These are phyloP conservation scores for Magnaporthiopsis rhizophila DNA, from an alignment of 2,329 filamentous ascomycete species.

Conservation along the genomic window DNA sequence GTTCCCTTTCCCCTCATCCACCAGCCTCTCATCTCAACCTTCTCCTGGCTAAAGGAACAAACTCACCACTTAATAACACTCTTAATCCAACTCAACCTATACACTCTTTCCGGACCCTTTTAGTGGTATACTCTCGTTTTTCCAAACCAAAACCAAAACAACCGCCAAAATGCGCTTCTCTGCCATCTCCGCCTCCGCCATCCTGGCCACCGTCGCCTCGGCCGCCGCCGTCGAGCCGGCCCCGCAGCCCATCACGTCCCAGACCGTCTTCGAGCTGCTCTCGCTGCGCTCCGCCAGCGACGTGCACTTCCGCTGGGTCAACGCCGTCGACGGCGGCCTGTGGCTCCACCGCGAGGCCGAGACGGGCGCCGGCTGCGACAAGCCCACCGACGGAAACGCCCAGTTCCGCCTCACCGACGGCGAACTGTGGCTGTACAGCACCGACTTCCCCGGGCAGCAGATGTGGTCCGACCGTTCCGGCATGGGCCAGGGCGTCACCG, in stretches of 20 bases:
- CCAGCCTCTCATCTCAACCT: not conserved
- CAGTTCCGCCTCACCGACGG: constrained; percentile 41
- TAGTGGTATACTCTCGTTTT: not conserved
- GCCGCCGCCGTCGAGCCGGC: constrained; percentile 21
- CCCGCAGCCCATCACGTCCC: constrained; percentile 16
- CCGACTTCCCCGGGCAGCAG: constrained; percentile 33
- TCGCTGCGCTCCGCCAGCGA: constrained; percentile 39
- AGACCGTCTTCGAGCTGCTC: constrained; percentile 38
- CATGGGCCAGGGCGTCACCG: constrained; percentile 31
- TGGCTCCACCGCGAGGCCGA: constrained; percentile 34
- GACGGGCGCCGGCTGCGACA: constrained; percentile 38
- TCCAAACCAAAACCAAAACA: not conserved
- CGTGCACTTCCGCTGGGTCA: constrained; percentile 38
- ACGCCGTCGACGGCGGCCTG: constrained; percentile 36
- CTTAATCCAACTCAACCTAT: not conserved
- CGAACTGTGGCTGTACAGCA: constrained; percentile 40
- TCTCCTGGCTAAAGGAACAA: not conserved
- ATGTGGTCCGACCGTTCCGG: constrained; percentile 35
- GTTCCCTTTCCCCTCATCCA: not conserved
- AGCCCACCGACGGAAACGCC: constrained; percentile 29
- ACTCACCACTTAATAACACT: not conserved
- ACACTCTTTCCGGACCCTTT: not conserved
- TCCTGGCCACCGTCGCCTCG: constrained; percentile 18
- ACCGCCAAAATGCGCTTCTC: constrained; percentile 30
- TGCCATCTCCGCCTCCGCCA: constrained; percentile 51